Evolutionary conservation across 2,329 filamentous ascomycete genomes (phyloP).

Genomic region (Zasmidium angulare): DNA sequence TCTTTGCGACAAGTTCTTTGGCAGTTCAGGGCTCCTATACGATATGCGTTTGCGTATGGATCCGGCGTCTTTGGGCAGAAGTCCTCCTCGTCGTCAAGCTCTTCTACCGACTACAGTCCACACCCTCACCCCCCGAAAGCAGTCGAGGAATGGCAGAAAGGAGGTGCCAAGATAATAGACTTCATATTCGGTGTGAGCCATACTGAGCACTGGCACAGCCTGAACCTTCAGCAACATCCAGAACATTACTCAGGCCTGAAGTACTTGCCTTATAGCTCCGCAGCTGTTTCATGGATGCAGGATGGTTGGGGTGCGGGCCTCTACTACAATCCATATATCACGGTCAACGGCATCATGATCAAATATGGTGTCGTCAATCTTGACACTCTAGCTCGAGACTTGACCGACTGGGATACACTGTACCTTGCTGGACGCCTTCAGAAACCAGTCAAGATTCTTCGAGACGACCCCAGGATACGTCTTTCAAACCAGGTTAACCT

Average conservation of each 20-base stretch:
- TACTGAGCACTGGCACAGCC: constrained; percentile 92
- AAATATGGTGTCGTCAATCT: constrained; percentile 98
- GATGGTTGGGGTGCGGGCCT: constrained; percentile 88
- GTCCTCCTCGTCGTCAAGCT: constrained; percentile 38
- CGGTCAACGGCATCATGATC: constrained; percentile 90
- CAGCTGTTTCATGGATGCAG: constrained; percentile 79
- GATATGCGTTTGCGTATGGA: constrained; percentile 96
- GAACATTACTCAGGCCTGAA: constrained; percentile 89
- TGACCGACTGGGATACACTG: constrained; percentile 88
- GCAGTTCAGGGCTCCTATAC: constrained; percentile 88
- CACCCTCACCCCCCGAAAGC: constrained; percentile 81
- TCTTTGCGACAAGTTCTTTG: constrained; percentile 82
- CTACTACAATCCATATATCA: constrained; percentile 96
- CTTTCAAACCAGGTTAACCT: constrained; percentile 96
- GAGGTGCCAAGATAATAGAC: constrained; percentile 93
- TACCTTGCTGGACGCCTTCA: constrained; percentile 96
- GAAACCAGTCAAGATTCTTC: constrained; percentile 96
- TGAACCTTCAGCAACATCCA: constrained; percentile 85
- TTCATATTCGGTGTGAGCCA: constrained; percentile 96
- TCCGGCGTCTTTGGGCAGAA: constrained; percentile 92
- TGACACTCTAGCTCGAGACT: constrained; percentile 80
- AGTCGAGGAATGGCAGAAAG: constrained; percentile 80
- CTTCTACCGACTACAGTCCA: constrained; percentile 59
- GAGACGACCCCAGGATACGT: constrained; percentile 87
- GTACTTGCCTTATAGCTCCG: constrained; percentile 69